A percentile compares a stretch with the other conserved stretches of the same genome.
Evolutionary conservation across 495 filamentous ascomycete genomes (phyloP).

Genomic region (Filosporella fistucella): DNA sequence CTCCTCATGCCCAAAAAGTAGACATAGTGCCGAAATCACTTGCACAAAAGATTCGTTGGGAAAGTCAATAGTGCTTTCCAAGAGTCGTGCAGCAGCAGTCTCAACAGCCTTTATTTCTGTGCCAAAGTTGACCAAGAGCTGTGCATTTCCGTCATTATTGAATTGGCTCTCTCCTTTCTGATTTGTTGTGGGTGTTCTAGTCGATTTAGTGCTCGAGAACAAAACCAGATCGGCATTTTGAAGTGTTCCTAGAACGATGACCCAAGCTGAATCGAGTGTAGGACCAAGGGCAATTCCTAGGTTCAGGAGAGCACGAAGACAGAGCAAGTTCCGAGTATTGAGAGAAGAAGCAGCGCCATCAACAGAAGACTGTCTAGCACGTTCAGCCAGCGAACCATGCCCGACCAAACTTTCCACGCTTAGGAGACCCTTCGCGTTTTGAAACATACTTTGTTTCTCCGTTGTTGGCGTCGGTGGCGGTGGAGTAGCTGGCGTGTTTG

Average conservation of each 20-base stretch:
- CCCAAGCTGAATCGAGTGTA: slow-evolving; percentile 79
- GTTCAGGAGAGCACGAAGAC: slow-evolving; percentile 84
- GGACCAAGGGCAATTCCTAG: slow-evolving; percentile 92
- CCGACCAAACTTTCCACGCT: slow-evolving; percentile 59
- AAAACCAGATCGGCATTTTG: slow-evolving; percentile 87
- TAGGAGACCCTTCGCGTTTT: slow-evolving; percentile 59
- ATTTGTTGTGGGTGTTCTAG: slow-evolving; percentile 31
- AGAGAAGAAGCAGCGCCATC: slow-evolving; percentile 49
- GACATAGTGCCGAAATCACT: slow-evolving; percentile 69
- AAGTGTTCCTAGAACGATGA: slow-evolving; percentile 83
- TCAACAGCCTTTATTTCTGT: slow-evolving; percentile 84
- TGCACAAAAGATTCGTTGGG: slow-evolving; percentile 77
- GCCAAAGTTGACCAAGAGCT: slow-evolving; percentile 58
- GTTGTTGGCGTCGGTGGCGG: slow-evolving; percentile 35
- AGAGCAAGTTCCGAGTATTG: slow-evolving; percentile 84
- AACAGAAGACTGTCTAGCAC: slow-evolving; percentile 45
- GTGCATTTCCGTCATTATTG: slow-evolving; percentile 36
- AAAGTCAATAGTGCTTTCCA: slow-evolving; percentile 87
- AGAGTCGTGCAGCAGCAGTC: slow-evolving; percentile 76
- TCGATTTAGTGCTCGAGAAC: slow-evolving; percentile 49
- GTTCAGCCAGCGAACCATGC: slow-evolving; percentile 42
- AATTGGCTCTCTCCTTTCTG: slow-evolving; percentile 32
- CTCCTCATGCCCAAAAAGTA: slow-evolving; percentile 48
- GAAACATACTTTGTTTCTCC: slow-evolving; percentile 50
- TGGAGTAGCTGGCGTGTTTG: slow-evolving; percentile 39